Conservation (phyloP, 257 asterid species). For the Nemophila menziesii region DNA sequence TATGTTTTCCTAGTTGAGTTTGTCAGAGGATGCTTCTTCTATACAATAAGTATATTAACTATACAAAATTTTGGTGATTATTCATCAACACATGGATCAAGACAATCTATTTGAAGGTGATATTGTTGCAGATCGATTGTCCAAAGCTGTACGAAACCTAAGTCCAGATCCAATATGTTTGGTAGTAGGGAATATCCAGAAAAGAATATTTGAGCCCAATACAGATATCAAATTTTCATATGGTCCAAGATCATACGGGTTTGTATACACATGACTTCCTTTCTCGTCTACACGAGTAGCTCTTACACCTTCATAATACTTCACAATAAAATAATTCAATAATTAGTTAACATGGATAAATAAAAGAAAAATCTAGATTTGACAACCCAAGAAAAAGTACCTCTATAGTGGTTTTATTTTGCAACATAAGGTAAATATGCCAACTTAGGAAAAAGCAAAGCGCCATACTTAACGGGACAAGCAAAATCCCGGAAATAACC, state of each 20-base stretch:
- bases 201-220: conserved; percentile 58
- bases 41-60: neutral
- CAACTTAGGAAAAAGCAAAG: conserved; percentile 59
- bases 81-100: neutral
- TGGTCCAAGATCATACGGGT: conserved; percentile 68
- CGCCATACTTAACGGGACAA: conserved; percentile 59
- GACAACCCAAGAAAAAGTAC: conserved; percentile 28
- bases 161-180: conserved; percentile 61
- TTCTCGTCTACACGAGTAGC: conserved; percentile 74
- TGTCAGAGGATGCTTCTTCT: neutral
- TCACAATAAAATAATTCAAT: conserved; percentile 12
- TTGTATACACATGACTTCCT: conserved; percentile 69
- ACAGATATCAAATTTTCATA: conserved; percentile 61
- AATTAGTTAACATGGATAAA: neutral
- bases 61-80: neutral
- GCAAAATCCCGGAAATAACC: conserved; percentile 63
- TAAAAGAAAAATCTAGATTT: conserved; percentile 4
- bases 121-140: conserved; percentile 19
- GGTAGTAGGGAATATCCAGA: conserved; percentile 63
- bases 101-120: conserved; percentile 17
- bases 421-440: conserved; percentile 64
- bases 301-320: conserved; percentile 92
- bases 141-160: conserved; percentile 48
- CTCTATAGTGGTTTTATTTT: conserved; percentile 88
- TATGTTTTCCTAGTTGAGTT: neutral